Percentiles rank a stretch among this genome's conserved stretches.
Evolutionary conservation across 768 basidiomycete genomes (phyloP).

Genomic region (Mycena kentingensis): DNA sequence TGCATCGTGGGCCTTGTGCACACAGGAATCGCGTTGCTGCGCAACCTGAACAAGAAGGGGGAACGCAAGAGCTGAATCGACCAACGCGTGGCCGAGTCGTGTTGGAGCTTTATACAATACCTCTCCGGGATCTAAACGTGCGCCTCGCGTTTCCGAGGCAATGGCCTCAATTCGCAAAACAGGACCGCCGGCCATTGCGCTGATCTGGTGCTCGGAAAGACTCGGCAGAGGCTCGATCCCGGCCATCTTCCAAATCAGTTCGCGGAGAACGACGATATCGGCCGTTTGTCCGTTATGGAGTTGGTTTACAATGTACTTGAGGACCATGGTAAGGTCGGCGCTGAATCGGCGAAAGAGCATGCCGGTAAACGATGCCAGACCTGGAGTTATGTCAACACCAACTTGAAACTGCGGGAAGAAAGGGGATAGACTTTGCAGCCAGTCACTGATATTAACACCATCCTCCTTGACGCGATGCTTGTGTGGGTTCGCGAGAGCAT

Average conservation of each 20-base stretch:
- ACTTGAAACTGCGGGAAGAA: background rate
- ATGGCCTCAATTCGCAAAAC: slow-evolving; percentile 85
- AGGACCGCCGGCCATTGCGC: slow-evolving; percentile 90
- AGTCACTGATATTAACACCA: slow-evolving; percentile 86
- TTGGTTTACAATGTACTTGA: slow-evolving; percentile 92
- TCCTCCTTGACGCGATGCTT: slow-evolving; percentile 88
- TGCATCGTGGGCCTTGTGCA: slow-evolving; percentile 71
- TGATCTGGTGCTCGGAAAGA: slow-evolving; percentile 84
- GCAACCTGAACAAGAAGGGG: slow-evolving; percentile 91
- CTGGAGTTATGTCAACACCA: slow-evolving; percentile 43
- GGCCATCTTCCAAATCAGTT: slow-evolving; percentile 94
- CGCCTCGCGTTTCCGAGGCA: slow-evolving; percentile 76
- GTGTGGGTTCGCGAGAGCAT: slow-evolving; percentile 80
- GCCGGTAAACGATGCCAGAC: slow-evolving; percentile 90
- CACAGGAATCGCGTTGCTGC: slow-evolving; percentile 85
- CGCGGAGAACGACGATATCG: slow-evolving; percentile 89
- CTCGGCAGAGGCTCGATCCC: slow-evolving; percentile 90
- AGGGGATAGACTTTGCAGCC: slow-evolving; percentile 80
- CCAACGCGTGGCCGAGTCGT: slow-evolving; percentile 62
- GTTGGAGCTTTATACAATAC: slow-evolving; percentile 64
- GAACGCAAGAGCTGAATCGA: slow-evolving; percentile 76
- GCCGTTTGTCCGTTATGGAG: slow-evolving; percentile 79
- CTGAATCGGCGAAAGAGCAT: slow-evolving; percentile 87
- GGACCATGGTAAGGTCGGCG: slow-evolving; percentile 78
- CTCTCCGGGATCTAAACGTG: slow-evolving; percentile 68